Conservation (phyloP, 73 alveolate species). For the Paramecium octaurelia region DNA sequence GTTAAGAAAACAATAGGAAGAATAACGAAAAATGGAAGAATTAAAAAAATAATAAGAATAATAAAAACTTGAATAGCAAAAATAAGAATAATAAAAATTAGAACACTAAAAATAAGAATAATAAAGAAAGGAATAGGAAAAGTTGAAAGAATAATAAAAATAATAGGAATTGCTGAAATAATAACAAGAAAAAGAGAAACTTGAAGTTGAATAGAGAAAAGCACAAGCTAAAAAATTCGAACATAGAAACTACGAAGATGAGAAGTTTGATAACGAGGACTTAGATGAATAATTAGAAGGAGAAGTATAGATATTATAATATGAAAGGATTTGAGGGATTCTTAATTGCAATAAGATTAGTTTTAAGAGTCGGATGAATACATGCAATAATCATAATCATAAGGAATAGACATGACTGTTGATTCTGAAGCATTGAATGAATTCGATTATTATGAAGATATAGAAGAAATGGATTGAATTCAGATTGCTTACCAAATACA, state of each 20-base stretch:
- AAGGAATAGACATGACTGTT: slow-evolving; percentile 59
- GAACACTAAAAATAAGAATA: background rate
- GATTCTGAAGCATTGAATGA: slow-evolving; percentile 57
- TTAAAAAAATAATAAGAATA: background rate
- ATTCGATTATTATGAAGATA: slow-evolving; percentile 59
- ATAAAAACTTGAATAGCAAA: background rate
- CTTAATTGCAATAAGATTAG: slow-evolving; percentile 26
- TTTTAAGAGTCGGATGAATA: slow-evolving; percentile 62
- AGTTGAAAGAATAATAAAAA: background rate
- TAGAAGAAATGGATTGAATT: slow-evolving; percentile 40
- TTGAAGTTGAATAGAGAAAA: background rate
- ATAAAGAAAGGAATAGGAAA: background rate
- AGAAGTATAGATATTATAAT: background rate
- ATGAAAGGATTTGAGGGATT: slow-evolving; percentile 19
- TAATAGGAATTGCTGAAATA: background rate
- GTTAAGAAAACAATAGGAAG: background rate
- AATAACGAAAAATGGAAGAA: slow-evolving; percentile 23
- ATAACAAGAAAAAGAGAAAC: background rate
- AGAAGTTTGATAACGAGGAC: slow-evolving; percentile 9
- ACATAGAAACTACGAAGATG: slow-evolving; percentile 37
- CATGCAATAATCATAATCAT: slow-evolving; percentile 52
- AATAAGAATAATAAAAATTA: background rate
- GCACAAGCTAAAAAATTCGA: background rate
- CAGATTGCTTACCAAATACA: background rate
- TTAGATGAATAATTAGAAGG: slow-evolving; percentile 5